A percentile compares a stretch with the other conserved stretches of the same genome.
phyloP scores from a whole-genome alignment of 768 basidiomycete genomes.

The Mycena olivaceomarginata region DNA sequence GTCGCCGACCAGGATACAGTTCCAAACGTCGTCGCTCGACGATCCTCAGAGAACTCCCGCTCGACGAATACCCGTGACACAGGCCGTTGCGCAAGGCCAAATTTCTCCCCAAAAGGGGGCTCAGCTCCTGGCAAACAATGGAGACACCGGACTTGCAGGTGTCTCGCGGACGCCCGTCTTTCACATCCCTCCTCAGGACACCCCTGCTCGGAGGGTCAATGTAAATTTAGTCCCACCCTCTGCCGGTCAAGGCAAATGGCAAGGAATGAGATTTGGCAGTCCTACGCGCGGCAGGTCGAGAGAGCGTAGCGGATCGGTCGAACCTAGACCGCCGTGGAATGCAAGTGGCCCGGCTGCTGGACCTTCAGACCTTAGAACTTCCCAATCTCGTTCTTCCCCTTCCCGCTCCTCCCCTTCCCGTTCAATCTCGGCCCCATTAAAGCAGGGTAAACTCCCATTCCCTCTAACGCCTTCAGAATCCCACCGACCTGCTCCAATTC shows the following conservation, averaged over 20 bases:
- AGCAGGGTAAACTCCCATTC: slow-evolving; percentile 42
- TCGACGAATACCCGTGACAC: slow-evolving; percentile 74
- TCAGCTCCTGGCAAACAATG: slow-evolving; percentile 56
- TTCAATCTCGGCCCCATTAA: slow-evolving; percentile 32
- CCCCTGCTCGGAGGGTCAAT: slow-evolving; percentile 66
- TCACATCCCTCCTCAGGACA: slow-evolving; percentile 56
- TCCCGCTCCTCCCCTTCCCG: slow-evolving; percentile 38
- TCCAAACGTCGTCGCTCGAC: slow-evolving; percentile 48
- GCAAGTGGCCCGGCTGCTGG: slow-evolving; percentile 23
- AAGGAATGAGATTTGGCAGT: slow-evolving; percentile 52
- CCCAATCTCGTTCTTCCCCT: slow-evolving; percentile 31
- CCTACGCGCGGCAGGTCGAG: slow-evolving; percentile 49
- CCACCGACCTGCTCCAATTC: slow-evolving; percentile 20
- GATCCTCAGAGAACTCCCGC: slow-evolving; percentile 76
- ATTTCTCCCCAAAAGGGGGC: slow-evolving; percentile 68
- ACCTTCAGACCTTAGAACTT: slow-evolving; percentile 25
- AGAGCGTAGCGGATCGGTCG: slow-evolving; percentile 59
- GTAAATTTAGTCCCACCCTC: slow-evolving; percentile 60
- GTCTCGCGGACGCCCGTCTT: slow-evolving; percentile 51
- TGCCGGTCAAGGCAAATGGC: slow-evolving; percentile 54
- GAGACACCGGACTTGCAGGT: slow-evolving; percentile 27
- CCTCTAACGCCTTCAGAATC: slow-evolving; percentile 38
- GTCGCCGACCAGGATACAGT: slow-evolving; percentile 59
- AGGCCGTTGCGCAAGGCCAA: slow-evolving; percentile 70
- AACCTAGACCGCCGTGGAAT: slow-evolving; percentile 53